These are phyloP conservation scores for Castanopsis chinensis DNA, from an alignment of 306 rosid species.

Conservation along the genomic window DNA sequence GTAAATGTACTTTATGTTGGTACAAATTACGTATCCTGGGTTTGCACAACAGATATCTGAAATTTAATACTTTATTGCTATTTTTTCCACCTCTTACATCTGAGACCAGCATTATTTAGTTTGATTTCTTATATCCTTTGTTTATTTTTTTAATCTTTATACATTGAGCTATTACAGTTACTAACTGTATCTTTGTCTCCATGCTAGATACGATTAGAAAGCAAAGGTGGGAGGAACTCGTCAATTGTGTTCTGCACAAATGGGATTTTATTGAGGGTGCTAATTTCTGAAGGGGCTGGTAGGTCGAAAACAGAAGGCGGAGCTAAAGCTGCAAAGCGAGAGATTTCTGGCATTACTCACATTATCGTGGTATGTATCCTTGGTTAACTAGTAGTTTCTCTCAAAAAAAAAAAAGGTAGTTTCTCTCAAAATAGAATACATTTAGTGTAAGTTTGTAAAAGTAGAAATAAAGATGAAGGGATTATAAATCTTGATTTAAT, in stretches of 20 bases:
- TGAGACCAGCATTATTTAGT: background rate
- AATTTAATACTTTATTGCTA: background rate
- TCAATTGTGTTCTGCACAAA: constrained; percentile 90
- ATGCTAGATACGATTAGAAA: constrained; percentile 87
- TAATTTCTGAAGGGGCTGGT: constrained; percentile 53
- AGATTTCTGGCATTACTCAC: constrained; percentile 64
- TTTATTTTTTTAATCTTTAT: background rate
- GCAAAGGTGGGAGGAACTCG: constrained; percentile 77
- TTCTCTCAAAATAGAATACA: no score
- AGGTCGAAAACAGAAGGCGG: constrained; percentile 22
- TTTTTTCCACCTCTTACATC: background rate
- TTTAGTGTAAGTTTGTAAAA: no score
- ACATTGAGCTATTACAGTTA: background rate
- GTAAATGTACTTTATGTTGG: background rate
- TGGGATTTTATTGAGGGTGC: constrained; percentile 76
- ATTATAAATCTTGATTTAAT: no score
- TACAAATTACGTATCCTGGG: background rate
- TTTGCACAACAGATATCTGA: background rate
- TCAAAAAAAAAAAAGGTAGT: background rate
- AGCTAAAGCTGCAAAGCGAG: constrained; percentile 30
- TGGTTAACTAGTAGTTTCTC: constrained; percentile 8
- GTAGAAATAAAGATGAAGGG: no score
- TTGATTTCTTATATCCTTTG: background rate
- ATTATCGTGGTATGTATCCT: constrained; percentile 74
- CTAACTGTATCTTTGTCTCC: constrained; percentile 11